Evolutionary conservation across 2,329 filamentous ascomycete species (phyloP).

Genomic region (Penicillium digitatum): DNA sequence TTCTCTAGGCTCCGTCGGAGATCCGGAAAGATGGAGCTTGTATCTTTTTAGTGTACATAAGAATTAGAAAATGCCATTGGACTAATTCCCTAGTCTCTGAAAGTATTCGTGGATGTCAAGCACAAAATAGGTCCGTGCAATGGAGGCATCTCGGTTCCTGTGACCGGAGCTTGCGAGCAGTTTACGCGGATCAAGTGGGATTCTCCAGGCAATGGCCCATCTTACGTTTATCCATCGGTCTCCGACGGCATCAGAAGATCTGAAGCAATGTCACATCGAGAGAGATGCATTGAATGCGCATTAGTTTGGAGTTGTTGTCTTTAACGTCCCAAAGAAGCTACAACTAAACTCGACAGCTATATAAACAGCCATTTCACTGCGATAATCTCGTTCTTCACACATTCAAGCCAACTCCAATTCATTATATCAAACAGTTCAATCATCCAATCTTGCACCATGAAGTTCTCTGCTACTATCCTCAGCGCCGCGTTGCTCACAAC

Average conservation of each 20-base stretch:
- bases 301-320: neutral
- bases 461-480: constrained; percentile 41
- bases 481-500: constrained; percentile 42
- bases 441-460: constrained; percentile 44
- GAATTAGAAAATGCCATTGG: neutral
- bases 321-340: neutral
- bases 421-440: neutral
- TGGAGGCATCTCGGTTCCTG: neutral
- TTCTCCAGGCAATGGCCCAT: neutral
- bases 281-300: neutral
- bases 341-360: neutral
- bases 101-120: neutral
- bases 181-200: neutral
- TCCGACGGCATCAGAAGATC: constrained; percentile 1
- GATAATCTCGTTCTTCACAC: neutral
- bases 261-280: neutral
- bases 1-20: neutral
- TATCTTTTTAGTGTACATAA: neutral
- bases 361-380: neutral
- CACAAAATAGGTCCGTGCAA: neutral
- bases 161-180: neutral
- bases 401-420: neutral
- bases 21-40: neutral
- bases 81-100: neutral
- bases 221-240: neutral